Percentiles rank a stretch among this genome's conserved stretches.
Evolutionary conservation across 169 alveolate genomes (phyloP).

Genomic region (Eimeria praecox): DNA sequence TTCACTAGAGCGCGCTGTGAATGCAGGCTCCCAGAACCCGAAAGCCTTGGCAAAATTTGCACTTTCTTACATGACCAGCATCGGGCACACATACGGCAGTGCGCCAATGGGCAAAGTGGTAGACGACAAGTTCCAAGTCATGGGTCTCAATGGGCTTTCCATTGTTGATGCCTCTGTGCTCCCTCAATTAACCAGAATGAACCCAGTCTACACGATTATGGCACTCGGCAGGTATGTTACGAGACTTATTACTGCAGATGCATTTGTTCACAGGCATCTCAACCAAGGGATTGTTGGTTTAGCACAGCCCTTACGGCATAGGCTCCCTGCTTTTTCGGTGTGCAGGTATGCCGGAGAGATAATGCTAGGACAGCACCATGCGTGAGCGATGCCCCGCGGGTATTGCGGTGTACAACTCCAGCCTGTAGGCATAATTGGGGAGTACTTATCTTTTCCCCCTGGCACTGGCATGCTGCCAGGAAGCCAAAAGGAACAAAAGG

Average conservation of each 20-base stretch:
- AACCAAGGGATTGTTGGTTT: background rate
- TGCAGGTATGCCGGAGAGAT: conserved; percentile 48
- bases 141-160: conserved; percentile 77
- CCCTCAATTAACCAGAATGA: conserved; percentile 81
- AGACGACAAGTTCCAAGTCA: conserved; percentile 78
- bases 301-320: background rate
- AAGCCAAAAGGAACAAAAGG: background rate
- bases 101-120: conserved; percentile 84
- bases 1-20: background rate
- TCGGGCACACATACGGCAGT: conserved; percentile 83
- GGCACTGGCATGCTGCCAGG: conserved; percentile 28
- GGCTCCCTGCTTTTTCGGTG: background rate
- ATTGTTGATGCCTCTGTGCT: conserved; percentile 82
- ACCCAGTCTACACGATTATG: conserved; percentile 82
- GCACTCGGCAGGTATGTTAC: conserved; percentile 77
- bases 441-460: background rate
- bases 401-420: background rate
- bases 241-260: background rate
- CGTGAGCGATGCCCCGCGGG: background rate
- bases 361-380: conserved; percentile 24
- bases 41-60: conserved; percentile 81
- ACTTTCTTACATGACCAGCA: conserved; percentile 82
- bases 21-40: conserved; percentile 77
- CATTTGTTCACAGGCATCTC: too few relatives aligned
- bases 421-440: background rate